Conservation (phyloP, 2,329 filamentous ascomycete genomes). For the Exophiala phaeomuriformis region DNA sequence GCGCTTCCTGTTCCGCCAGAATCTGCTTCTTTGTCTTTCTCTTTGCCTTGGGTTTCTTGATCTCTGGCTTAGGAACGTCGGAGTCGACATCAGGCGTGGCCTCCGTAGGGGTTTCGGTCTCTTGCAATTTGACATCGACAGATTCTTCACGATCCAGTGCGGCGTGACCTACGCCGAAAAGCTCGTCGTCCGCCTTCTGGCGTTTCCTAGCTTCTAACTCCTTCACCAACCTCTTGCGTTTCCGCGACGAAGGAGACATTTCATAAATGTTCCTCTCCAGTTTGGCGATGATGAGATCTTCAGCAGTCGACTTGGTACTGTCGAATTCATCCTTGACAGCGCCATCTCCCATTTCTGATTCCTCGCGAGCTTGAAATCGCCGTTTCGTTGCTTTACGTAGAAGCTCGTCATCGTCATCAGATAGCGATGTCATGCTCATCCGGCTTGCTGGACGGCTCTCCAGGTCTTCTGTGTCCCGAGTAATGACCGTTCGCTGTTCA, state of each 20-base stretch:
- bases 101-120: slow-evolving; percentile 33
- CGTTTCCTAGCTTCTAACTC: slow-evolving; percentile 67
- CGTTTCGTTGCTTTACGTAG: slow-evolving; percentile 25
- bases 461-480: slow-evolving; percentile 73
- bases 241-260: slow-evolving; percentile 51
- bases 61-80: slow-evolving; percentile 35
- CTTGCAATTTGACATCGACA: slow-evolving; percentile 36
- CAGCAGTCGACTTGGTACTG: slow-evolving; percentile 18
- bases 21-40: slow-evolving; percentile 68
- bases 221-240: slow-evolving; percentile 67
- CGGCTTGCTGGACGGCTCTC: slow-evolving; percentile 77
- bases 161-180: slow-evolving; percentile 58
- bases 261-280: slow-evolving; percentile 36
- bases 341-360: slow-evolving; percentile 26
- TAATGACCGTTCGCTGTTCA: slow-evolving; percentile 60
- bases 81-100: slow-evolving; percentile 30
- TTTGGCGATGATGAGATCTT: slow-evolving; percentile 27
- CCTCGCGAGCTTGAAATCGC: slow-evolving; percentile 23
- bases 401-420: slow-evolving; percentile 46
- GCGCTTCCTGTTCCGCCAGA: slow-evolving; percentile 58
- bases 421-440: slow-evolving; percentile 48
- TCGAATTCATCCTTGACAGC: slow-evolving; percentile 26
- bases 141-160: slow-evolving; percentile 48
- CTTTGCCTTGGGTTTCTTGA: slow-evolving; percentile 52
- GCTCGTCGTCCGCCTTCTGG: slow-evolving; percentile 74